Conservation (phyloP, 306 rosid genomes). For the Herpetospermum pedunculosum region DNA sequence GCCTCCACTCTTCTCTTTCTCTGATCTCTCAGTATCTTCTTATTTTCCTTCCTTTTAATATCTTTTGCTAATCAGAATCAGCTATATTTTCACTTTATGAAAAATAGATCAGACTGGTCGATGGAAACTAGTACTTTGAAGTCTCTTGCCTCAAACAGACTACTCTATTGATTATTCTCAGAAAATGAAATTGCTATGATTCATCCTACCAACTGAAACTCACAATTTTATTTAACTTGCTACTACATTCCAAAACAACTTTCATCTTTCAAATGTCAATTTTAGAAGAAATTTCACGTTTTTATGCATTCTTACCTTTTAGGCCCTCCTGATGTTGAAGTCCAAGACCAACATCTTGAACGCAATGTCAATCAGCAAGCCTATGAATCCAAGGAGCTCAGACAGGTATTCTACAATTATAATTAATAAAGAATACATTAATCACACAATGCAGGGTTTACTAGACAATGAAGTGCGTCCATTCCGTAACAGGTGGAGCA, state of each 20-base stretch:
- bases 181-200: neutral
- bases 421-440: neutral
- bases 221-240: neutral
- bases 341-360: slow-evolving; percentile 28
- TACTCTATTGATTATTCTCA: neutral
- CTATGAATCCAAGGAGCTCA: slow-evolving; percentile 20
- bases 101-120: neutral
- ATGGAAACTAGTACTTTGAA: neutral
- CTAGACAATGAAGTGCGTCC: slow-evolving; percentile 18
- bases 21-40: neutral
- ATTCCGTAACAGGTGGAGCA: slow-evolving; percentile 30
- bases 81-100: neutral
- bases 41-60: neutral
- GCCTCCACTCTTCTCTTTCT: neutral
- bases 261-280: neutral
- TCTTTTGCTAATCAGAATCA: neutral
- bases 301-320: slow-evolving; percentile 12
- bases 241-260: neutral
- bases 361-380: slow-evolving; percentile 15
- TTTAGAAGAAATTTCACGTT: neutral
- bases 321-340: slow-evolving; percentile 25
- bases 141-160: neutral
- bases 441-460: neutral
- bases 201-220: neutral
- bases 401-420: slow-evolving; percentile 29